Evolutionary conservation across 441 rosid species (phyloP), one percentile per base, ranked within the genome.

Genomic region (Gossypium schwendimanii): DNA sequence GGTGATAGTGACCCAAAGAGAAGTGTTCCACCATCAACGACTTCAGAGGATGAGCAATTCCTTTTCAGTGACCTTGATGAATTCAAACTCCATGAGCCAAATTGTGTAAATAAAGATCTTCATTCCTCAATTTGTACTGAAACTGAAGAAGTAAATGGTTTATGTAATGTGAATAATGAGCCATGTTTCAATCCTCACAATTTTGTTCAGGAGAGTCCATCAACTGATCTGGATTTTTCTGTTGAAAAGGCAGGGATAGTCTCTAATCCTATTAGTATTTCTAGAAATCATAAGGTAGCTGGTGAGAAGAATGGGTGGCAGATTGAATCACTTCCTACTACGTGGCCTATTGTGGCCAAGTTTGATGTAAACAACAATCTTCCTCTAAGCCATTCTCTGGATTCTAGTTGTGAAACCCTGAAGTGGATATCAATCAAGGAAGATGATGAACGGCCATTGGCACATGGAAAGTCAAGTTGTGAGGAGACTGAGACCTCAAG

Each of bases 41-140:
- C 82, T 77, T 84, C 83, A 65, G 92, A 87, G 75, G 99, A 86
- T 52, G 90, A 87, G 73, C 95, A 93, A 36, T 90, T 95, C 78
- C 80, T 76, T 77, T 89, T 95, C 73, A 72, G 92, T 74, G 98
- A 91, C 82, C 80, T 88, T 78, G 89, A 77, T 55, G 87, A 84
- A 73, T 70, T 55, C 54, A 78, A 83, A 76, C 63, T 70, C 61
- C 63, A 66, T 39, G 80, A 80, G 64, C 72, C 74, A 12, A 83
- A 74, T 78, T 53, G 59, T 66, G 26, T 73, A 21, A 78, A 70
- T 69, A 75, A 76, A 75, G 82, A 79, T 21, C 63, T 63, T 73
- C 18, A 61, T 73, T 62, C 64, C 18, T 50, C 78, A 53, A 60
- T 12, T 69, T 21, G 17, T 76, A 63, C 60, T 6, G 79, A 77